These are phyloP conservation scores for Suillus lakei DNA, from an alignment of 768 basidiomycete genomes.

Conservation along the genomic window DNA sequence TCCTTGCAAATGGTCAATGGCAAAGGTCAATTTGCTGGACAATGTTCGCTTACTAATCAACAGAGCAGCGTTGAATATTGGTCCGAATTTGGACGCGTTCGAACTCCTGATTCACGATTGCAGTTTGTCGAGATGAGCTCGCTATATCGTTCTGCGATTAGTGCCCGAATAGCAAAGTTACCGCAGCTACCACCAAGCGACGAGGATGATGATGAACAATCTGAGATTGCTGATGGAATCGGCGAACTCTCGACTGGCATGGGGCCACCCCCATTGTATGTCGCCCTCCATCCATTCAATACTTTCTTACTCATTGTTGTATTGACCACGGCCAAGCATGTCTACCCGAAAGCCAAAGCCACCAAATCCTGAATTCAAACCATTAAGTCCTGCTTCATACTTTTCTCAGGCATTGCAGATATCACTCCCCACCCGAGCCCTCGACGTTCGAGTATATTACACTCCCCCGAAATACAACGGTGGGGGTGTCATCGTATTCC, in stretches of 20 bases:
- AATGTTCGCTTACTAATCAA: slow-evolving; percentile 2
- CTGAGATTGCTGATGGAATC: slow-evolving; percentile 62
- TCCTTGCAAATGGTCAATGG: background rate
- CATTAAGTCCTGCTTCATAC: slow-evolving; percentile 77
- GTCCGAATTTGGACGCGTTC: background rate
- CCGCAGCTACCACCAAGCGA: slow-evolving; percentile 54
- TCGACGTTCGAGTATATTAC: slow-evolving; percentile 84
- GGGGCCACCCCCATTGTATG: slow-evolving; percentile 69
- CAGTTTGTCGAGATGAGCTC: slow-evolving; percentile 56
- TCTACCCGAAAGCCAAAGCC: slow-evolving; percentile 38
- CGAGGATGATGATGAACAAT: slow-evolving; percentile 51
- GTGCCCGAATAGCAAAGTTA: slow-evolving; percentile 76
- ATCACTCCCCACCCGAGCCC: slow-evolving; percentile 57
- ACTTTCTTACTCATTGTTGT: slow-evolving; percentile 20
- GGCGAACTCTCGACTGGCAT: slow-evolving; percentile 63
- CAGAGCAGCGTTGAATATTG: background rate
- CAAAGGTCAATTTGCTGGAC: background rate
- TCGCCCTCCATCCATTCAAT: slow-evolving; percentile 15
- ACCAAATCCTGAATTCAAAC: slow-evolving; percentile 69
- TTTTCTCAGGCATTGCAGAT: slow-evolving; percentile 85
- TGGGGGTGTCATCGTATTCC: slow-evolving; percentile 82
- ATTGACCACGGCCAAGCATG: slow-evolving; percentile 14
- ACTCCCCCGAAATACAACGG: slow-evolving; percentile 58
- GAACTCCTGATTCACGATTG: slow-evolving; percentile 8
- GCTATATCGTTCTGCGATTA: slow-evolving; percentile 78